Conservation (phyloP, 2,329 filamentous ascomycete genomes). For the Rasamsonia emersonii region DNA sequence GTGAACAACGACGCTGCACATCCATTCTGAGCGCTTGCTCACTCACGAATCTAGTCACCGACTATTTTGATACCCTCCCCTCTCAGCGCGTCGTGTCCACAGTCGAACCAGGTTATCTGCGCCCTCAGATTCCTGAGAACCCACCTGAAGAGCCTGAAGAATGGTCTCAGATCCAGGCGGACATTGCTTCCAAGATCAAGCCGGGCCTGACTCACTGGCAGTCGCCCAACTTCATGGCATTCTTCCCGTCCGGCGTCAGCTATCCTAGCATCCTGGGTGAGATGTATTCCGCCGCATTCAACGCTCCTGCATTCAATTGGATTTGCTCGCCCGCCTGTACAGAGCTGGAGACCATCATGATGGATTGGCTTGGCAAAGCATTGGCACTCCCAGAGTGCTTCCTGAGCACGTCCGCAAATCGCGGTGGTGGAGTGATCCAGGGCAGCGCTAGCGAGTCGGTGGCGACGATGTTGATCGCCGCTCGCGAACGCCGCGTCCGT, state of each 20-base stretch:
- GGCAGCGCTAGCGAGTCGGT: slow-evolving; percentile 83
- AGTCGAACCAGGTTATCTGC: slow-evolving; percentile 78
- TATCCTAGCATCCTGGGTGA: slow-evolving; percentile 84
- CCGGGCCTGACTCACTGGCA: slow-evolving; percentile 94
- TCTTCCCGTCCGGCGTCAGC: slow-evolving; percentile 75
- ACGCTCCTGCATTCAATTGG: slow-evolving; percentile 93
- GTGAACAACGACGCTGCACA: neutral
- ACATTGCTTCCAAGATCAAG: slow-evolving; percentile 79
- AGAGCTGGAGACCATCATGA: slow-evolving; percentile 83
- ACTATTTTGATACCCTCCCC: slow-evolving; percentile 71
- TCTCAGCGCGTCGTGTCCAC: slow-evolving; percentile 64
- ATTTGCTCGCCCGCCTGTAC: slow-evolving; percentile 87
- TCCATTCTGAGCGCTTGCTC: neutral
- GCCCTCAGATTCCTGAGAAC: slow-evolving; percentile 65
- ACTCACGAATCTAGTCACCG: slow-evolving; percentile 59
- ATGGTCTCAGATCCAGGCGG: slow-evolving; percentile 72
- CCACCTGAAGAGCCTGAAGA: slow-evolving; percentile 57
- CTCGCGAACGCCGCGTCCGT: slow-evolving; percentile 67
- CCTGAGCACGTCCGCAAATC: slow-evolving; percentile 55
- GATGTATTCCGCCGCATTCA: slow-evolving; percentile 84
- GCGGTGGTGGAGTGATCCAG: slow-evolving; percentile 86
- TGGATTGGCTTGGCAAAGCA: slow-evolving; percentile 82
- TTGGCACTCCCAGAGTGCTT: slow-evolving; percentile 66
- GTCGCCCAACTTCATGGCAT: slow-evolving; percentile 90
- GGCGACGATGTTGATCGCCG: slow-evolving; percentile 77